These are phyloP conservation scores for Coniochaeta hoffmannii DNA, from an alignment of 2,329 filamentous ascomycete species.

Conservation along the genomic window DNA sequence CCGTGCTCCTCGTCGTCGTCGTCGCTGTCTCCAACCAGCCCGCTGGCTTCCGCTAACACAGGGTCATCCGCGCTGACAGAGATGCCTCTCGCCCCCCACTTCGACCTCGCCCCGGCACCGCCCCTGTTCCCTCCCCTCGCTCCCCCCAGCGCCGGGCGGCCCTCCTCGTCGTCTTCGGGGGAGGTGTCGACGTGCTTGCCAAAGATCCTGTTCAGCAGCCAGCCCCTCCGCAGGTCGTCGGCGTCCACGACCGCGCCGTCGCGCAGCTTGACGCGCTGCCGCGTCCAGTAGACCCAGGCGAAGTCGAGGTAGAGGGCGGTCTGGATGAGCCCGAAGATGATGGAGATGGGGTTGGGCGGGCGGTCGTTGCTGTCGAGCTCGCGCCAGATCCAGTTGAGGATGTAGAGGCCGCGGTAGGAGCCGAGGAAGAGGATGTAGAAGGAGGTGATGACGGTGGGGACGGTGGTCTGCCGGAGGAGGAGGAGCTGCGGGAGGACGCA, in stretches of 20 bases:
- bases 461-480: constrained; percentile 86
- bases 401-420: constrained; percentile 81
- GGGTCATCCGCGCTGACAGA: constrained; percentile 60
- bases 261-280: constrained; percentile 88
- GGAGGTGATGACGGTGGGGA: constrained; percentile 94
- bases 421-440: constrained; percentile 87
- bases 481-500: constrained; percentile 88
- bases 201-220: constrained; percentile 73
- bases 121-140: constrained; percentile 10
- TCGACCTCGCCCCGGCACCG: constrained; percentile 33
- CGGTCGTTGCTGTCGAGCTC: constrained; percentile 50
- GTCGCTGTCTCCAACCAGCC: constrained; percentile 21
- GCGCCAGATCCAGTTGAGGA: constrained; percentile 82
- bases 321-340: constrained; percentile 84
- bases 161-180: constrained; percentile 55
- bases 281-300: constrained; percentile 91
- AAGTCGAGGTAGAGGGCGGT: constrained; percentile 90
- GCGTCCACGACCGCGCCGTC: constrained; percentile 82
- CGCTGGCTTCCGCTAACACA: constrained; percentile 40
- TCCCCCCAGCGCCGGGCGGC: constrained; percentile 35
- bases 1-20: constrained; percentile 33
- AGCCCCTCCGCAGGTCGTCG: constrained; percentile 79
- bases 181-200: constrained; percentile 47
- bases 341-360: constrained; percentile 61
- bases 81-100: constrained; percentile 59